Conservation (phyloP, 495 filamentous ascomycete species). For the Achaetomiella virescens region DNA sequence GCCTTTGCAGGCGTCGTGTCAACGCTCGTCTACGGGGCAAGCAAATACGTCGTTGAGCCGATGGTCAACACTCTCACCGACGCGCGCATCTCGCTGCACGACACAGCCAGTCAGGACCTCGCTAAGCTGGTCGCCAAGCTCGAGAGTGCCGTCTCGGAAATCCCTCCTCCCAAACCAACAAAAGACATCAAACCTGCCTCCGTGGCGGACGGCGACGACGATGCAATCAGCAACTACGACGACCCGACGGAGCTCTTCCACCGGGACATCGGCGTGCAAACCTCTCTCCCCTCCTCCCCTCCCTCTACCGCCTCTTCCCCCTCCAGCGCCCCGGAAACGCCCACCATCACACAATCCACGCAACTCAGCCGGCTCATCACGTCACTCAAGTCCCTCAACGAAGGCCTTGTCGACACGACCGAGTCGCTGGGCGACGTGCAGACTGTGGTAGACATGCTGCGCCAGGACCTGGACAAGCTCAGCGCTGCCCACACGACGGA, state of each 20-base stretch:
- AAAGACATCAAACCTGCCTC: neutral
- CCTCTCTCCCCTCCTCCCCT: slow-evolving; percentile 48
- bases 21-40: slow-evolving; percentile 70
- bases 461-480: slow-evolving; percentile 42
- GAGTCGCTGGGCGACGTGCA: slow-evolving; percentile 36
- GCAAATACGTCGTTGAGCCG: slow-evolving; percentile 72
- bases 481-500: slow-evolving; percentile 27
- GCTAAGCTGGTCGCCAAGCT: slow-evolving; percentile 66
- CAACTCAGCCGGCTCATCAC: slow-evolving; percentile 33
- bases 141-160: slow-evolving; percentile 58
- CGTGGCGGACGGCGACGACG: slow-evolving; percentile 18
- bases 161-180: slow-evolving; percentile 26
- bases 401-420: slow-evolving; percentile 35
- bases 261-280: slow-evolving; percentile 83
- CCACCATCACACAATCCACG: slow-evolving; percentile 27
- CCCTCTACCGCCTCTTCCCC: slow-evolving; percentile 4
- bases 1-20: slow-evolving; percentile 63
- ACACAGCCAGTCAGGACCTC: slow-evolving; percentile 59
- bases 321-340: slow-evolving; percentile 4
- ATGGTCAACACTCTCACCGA: slow-evolving; percentile 70
- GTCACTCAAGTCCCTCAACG: slow-evolving; percentile 49
- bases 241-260: slow-evolving; percentile 85
- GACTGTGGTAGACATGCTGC: slow-evolving; percentile 41
- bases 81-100: slow-evolving; percentile 75
- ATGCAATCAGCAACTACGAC: slow-evolving; percentile 40